Percentiles rank a stretch among this genome's conserved stretches.
Evolutionary conservation across 768 basidiomycete species (phyloP).

Genomic region (Suillus subalutaceus): DNA sequence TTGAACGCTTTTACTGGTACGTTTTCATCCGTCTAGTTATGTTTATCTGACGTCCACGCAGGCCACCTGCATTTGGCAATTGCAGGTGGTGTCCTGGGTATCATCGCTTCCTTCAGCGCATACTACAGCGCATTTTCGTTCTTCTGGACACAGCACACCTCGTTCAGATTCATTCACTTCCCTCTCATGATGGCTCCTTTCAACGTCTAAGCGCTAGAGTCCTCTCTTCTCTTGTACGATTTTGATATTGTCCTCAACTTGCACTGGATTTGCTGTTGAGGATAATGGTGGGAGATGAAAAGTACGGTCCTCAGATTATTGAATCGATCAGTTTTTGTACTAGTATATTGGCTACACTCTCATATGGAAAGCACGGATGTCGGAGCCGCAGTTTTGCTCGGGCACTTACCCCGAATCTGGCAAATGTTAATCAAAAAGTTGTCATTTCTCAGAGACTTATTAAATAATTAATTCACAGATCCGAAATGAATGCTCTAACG

Average conservation of each 20-base stretch:
- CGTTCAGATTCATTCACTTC: slow-evolving; percentile 25
- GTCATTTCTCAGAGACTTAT: neutral
- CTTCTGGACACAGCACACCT: slow-evolving; percentile 33
- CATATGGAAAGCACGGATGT: slow-evolving; percentile 41
- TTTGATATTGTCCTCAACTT: neutral
- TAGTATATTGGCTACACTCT: neutral
- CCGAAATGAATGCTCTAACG: neutral
- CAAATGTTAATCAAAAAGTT: neutral
- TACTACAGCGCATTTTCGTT: slow-evolving; percentile 29
- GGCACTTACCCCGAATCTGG: neutral
- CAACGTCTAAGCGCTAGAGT: slow-evolving; percentile 12
- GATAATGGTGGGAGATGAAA: neutral
- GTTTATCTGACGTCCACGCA: slow-evolving; percentile 7
- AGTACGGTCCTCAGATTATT: neutral
- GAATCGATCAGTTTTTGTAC: neutral
- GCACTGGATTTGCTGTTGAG: neutral
- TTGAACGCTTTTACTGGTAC: slow-evolving; percentile 28
- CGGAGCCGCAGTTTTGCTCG: slow-evolving; percentile 46
- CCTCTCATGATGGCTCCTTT: slow-evolving; percentile 22
- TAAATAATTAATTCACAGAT: too few relatives aligned
- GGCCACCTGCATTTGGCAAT: slow-evolving; percentile 26
- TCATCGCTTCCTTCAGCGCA: slow-evolving; percentile 27
- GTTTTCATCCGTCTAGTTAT: neutral
- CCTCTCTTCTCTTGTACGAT: neutral
- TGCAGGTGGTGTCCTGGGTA: slow-evolving; percentile 26